Conservation (phyloP, 192 early-diverging fungal species). For the Kappamyces sp. region DNA sequence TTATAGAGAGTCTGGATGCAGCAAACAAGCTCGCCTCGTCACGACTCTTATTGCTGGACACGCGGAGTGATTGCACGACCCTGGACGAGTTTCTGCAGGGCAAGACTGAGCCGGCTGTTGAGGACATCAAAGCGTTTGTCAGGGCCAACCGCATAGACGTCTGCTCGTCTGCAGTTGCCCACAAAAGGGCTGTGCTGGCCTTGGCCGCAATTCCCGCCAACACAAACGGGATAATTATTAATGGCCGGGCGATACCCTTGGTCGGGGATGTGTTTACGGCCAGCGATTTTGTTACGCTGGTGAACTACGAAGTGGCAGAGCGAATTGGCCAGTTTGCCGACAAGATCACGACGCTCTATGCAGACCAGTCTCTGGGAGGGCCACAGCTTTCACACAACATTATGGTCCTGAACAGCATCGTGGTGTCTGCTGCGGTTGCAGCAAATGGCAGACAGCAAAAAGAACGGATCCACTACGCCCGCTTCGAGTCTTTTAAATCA, state of each 20-base stretch:
- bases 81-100: too few species aligned
- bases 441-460: slow-evolving; percentile 11
- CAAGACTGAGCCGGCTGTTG: too few species aligned
- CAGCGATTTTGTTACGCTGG: slow-evolving; percentile 57
- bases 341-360: slow-evolving; percentile 15
- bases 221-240: slow-evolving; percentile 28
- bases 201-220: slow-evolving; percentile 17
- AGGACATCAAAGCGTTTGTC: too few species aligned
- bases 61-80: too few species aligned
- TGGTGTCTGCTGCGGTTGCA: background rate
- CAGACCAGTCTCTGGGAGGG: background rate
- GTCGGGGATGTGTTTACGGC: slow-evolving; percentile 29
- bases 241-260: slow-evolving; percentile 28
- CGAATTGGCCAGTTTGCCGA: slow-evolving; percentile 24
- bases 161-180: background rate
- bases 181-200: background rate
- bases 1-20: too few species aligned
- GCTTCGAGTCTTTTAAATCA: too few species aligned
- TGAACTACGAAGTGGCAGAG: slow-evolving; percentile 45
- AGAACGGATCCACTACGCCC: background rate
- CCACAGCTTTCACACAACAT: slow-evolving; percentile 2
- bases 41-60: too few species aligned
- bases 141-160: too few species aligned
- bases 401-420: background rate
- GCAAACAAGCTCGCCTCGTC: too few species aligned